These are phyloP conservation scores for Mycena rebaudengoi DNA, from an alignment of 768 basidiomycete species.

Conservation along the genomic window DNA sequence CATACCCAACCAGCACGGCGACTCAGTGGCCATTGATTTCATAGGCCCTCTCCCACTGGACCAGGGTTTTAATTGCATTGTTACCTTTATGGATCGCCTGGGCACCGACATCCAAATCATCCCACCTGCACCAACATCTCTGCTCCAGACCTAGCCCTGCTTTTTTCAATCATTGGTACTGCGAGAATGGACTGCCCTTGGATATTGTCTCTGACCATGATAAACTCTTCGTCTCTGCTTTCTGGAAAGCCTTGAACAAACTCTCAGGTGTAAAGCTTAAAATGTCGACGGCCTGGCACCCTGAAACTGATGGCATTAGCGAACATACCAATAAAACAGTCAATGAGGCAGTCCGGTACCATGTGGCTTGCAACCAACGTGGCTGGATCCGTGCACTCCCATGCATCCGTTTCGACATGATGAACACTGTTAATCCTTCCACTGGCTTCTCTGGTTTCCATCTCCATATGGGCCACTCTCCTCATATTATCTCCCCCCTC, in stretches of 20 bases:
- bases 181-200: neutral
- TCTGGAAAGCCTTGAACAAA: constrained; percentile 7
- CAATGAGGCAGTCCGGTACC: constrained; percentile 26
- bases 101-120: constrained; percentile 24
- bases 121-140: neutral
- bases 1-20: constrained; percentile 24
- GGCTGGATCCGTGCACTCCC: constrained; percentile 36
- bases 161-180: constrained; percentile 15
- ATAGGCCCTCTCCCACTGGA: constrained; percentile 31
- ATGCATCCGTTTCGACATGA: constrained; percentile 31
- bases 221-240: neutral
- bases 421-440: constrained; percentile 30
- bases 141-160: neutral
- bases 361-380: constrained; percentile 29
- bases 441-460: constrained; percentile 35
- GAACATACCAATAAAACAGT: constrained; percentile 22
- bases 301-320: neutral
- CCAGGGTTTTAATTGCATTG: constrained; percentile 30
- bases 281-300: constrained; percentile 6
- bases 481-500: constrained; percentile 28
- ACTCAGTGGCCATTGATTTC: constrained; percentile 24
- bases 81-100: constrained; percentile 17
- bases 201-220: constrained; percentile 5
- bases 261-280: constrained; percentile 5
- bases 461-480: constrained; percentile 27